Evolutionary conservation across 305 asterid species (phyloP), one percentile per base, ranked within the genome.

Genomic region (Fraxinus nigra): DNA sequence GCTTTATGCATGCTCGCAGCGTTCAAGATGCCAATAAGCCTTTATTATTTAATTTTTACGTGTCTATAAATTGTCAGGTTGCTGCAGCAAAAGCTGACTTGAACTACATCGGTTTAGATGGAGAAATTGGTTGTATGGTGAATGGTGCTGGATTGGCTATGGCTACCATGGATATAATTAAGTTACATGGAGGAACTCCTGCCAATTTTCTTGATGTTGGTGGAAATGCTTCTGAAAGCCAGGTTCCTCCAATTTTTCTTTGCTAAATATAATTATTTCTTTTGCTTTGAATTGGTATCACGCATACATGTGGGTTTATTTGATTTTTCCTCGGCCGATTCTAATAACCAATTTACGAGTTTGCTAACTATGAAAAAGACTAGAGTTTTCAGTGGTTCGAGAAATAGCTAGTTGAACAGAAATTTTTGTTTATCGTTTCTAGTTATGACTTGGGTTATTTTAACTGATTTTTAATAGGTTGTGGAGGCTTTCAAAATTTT

Each of bases 71-170:
- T 83, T 87, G 70, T 82, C 87, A 97, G 99, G 99, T 97, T 80
- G 90, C 97, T 86, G 99, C 98, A 78, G 97, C 99, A 34, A 89
- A 95, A 91, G 99, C 98, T n/a, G 98, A 97, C 80, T 87, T 97
- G 86, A 97, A 97, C 87, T 97, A 97, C 92, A 97, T 97, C 79
- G 99, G 99, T 38, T 89, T 97, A 79, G 99, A 97, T 84, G 99
- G 99, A 78, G 99, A 97, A 90, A 97, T 97, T 69, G 99, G 99
- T 80, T 97, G 99, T 87, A 97, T 97, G 99, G 99, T 97, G 75
- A 97, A 97, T 86, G 99, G 99, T 82, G 99, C 99, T 89, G 99
- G 99, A 67, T 87, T 97, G 85, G 99, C 98, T 79, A 97, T 97
- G 99, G 98, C 99, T 59, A 97, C 98, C 22, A 97, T 97, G 99